phyloP scores from a whole-genome alignment of 495 filamentous ascomycete genomes.

The Aspergillus conjunctus region DNA sequence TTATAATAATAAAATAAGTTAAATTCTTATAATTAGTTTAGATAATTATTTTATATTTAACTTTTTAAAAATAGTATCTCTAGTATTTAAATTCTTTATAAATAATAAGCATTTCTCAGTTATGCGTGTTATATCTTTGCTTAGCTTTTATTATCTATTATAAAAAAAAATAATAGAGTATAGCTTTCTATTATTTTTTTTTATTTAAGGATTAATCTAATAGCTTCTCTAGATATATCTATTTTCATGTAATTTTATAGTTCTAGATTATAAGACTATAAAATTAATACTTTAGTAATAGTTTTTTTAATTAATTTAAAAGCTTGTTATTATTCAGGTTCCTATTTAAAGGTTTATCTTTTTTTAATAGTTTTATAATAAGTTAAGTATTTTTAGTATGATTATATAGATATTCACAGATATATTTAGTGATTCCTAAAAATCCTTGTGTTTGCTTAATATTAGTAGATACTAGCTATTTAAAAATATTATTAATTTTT shows the following conservation, averaged over 20 bases:
- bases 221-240: too few relatives aligned
- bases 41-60: background rate
- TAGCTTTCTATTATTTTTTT: background rate
- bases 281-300: too few relatives aligned
- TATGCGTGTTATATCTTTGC: background rate
- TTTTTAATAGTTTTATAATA: background rate
- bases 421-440: conserved; percentile 6
- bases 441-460: background rate
- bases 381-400: background rate
- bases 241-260: too few relatives aligned
- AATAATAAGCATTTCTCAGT: background rate
- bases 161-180: too few relatives aligned
- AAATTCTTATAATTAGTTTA: conserved; percentile 5
- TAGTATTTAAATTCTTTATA: conserved; percentile 5
- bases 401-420: background rate
- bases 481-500: conserved; percentile 3
- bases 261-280: too few relatives aligned
- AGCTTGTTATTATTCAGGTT: background rate
- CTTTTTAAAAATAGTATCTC: background rate
- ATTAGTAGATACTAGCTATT: background rate
- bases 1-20: too few relatives aligned
- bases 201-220: background rate
- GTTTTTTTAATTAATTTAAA: conserved; percentile 4
- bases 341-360: background rate
- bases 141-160: background rate